A percentile compares a stretch with the other conserved stretches of the same genome.
Conservation (phyloP, 805 yeast species). For the Candida insectorum region DNA sequence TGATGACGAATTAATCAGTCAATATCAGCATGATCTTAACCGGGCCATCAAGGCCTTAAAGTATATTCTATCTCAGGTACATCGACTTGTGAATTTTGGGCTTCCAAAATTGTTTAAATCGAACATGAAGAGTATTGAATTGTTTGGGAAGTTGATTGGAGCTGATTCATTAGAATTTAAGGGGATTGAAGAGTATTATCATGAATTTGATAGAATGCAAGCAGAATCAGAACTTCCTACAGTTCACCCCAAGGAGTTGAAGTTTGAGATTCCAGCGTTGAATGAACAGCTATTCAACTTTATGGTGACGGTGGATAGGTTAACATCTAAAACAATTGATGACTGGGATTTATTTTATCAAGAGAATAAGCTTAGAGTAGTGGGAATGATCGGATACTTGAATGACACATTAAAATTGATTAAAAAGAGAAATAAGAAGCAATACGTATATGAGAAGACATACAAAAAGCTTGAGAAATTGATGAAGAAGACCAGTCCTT, state of each 20-base stretch:
- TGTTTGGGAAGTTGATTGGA: slow-evolving; percentile 31
- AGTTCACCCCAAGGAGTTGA: slow-evolving; percentile 37
- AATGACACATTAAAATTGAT: slow-evolving; percentile 37
- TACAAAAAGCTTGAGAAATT: slow-evolving; percentile 37
- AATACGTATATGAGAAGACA: slow-evolving; percentile 37
- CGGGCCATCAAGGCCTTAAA: slow-evolving; percentile 42
- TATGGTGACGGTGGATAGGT: slow-evolving; percentile 16
- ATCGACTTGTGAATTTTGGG: slow-evolving; percentile 18
- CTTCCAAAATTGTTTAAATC: slow-evolving; percentile 32
- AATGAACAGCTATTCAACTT: slow-evolving; percentile 27
- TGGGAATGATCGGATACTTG: slow-evolving; percentile 37
- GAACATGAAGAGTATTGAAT: slow-evolving; percentile 25
- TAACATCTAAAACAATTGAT: slow-evolving; percentile 14
- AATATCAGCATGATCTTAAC: slow-evolving; percentile 43
- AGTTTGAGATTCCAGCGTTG: slow-evolving; percentile 20
- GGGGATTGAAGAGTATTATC: slow-evolving; percentile 28
- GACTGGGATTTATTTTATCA: slow-evolving; percentile 24
- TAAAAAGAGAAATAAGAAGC: slow-evolving; percentile 43
- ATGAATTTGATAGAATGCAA: slow-evolving; percentile 25
- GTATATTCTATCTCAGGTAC: slow-evolving; percentile 29
- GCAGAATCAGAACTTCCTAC: slow-evolving; percentile 24
- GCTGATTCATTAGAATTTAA: slow-evolving; percentile 31
- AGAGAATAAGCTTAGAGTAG: slow-evolving; percentile 29
- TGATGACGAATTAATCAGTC: slow-evolving; percentile 39
- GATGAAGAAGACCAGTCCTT: slow-evolving; percentile 25